Evolutionary conservation across 2,329 filamentous ascomycete species (phyloP), one percentile per base, ranked within the genome.

Genomic region (Thermochaetoides dissita): DNA sequence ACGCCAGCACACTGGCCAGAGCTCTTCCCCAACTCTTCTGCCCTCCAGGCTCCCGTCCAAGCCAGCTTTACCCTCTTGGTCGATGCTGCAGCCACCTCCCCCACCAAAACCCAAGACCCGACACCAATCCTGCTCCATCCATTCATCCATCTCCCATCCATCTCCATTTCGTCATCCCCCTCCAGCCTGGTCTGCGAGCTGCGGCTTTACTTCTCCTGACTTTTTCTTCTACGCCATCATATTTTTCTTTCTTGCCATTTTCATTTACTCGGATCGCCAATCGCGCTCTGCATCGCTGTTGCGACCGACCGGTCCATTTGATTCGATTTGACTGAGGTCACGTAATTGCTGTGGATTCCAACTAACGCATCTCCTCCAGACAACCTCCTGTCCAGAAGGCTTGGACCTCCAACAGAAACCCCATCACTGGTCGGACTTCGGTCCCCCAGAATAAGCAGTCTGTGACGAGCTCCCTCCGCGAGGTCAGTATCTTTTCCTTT

Each of bases 321-420:
- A 37, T 38, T 12, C 17, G 34, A 33, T 39, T 44, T 44, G 29
- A 45, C 46, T 44, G 41, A 47, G 44, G n/a, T 24, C 17, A 24
- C 17, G 17, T 24, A 24, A 24, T 24, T 24, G 17, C 17, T 24
- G 17, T 40, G 30, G 34, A 36, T 9, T 33, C 10, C n/a, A 12
- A 35, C 34, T 35, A 12, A 35, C 34, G 34, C 34, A 35, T 11
- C 33, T 33, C 44, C 45, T 34, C 47, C 51, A 53, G 58, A 53
- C 47, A 58, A 52, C 43, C 55, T 55, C 49, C 56, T 32, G 48
- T 53, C 40, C 49, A 59, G 50, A 51, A 56, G 53, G 51, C 54
- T 45, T 51, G 55, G 59, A 49, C 53, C 9, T 50, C 57, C 51
- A 52, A 51, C 50, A 49, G 61, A 54, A 58, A 55, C 45, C 55